A percentile compares a stretch with the other conserved stretches of the same genome.
phyloP scores from a whole-genome alignment of 2,329 filamentous ascomycete species.

The Stachybotrys chlorohalonatus region DNA sequence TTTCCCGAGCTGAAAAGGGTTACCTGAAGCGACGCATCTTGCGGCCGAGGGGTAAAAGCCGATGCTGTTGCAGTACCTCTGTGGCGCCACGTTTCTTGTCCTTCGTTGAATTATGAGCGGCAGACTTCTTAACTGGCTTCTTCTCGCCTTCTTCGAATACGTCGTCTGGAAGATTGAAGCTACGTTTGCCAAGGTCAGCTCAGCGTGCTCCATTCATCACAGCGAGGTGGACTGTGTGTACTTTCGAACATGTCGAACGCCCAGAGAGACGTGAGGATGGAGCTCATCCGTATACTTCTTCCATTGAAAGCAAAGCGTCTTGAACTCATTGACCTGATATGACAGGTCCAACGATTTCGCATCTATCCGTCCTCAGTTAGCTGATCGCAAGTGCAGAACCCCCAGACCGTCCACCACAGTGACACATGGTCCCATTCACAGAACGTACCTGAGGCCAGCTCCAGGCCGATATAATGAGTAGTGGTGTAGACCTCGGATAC shows the following conservation, averaged over 20 bases:
- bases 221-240: conserved; percentile 34
- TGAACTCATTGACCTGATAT: conserved; percentile 78
- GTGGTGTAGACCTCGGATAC: conserved; percentile 63
- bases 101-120: conserved; percentile 19
- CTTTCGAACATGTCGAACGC: conserved; percentile 80
- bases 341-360: conserved; percentile 69
- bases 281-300: conserved; percentile 65
- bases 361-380: conserved; percentile 26
- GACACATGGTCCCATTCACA: not conserved
- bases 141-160: conserved; percentile 76
- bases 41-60: conserved; percentile 5
- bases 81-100: conserved; percentile 40
- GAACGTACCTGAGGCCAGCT: conserved; percentile 62
- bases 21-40: conserved; percentile 5
- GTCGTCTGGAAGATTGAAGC: conserved; percentile 81
- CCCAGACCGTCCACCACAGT: not conserved
- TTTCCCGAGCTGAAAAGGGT: conserved; percentile 1
- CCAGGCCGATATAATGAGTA: conserved; percentile 88
- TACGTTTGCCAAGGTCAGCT: conserved; percentile 25
- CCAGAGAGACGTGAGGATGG: conserved; percentile 53
- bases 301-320: conserved; percentile 69
- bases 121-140: conserved; percentile 54
- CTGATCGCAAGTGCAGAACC: not conserved
- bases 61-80: conserved; percentile 27
- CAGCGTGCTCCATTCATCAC: not conserved